phyloP scores from a whole-genome alignment of 2,329 filamentous ascomycete genomes.

The Verticillium zaregamsianum region DNA sequence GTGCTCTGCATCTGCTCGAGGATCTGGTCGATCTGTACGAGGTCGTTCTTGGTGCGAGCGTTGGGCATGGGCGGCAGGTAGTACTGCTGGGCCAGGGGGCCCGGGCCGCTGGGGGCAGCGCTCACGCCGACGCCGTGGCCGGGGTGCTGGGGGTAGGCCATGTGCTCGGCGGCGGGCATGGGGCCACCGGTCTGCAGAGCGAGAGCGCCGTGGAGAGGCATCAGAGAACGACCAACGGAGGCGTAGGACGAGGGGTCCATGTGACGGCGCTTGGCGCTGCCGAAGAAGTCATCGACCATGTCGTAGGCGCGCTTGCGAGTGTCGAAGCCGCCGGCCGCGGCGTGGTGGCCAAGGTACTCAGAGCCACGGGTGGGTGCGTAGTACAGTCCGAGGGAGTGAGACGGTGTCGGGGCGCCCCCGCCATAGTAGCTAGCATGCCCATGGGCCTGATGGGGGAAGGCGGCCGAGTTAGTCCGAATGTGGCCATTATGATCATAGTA shows the following conservation, averaged over 20 bases:
- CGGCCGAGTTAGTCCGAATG: constrained; percentile 52
- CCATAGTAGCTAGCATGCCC: constrained; percentile 55
- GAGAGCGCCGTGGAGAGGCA: constrained; percentile 72
- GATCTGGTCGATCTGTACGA: constrained; percentile 90
- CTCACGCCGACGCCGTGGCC: constrained; percentile 50
- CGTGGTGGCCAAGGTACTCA: constrained; percentile 57
- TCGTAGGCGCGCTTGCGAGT: constrained; percentile 82
- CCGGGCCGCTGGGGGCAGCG: constrained; percentile 46
- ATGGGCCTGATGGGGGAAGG: constrained; percentile 51
- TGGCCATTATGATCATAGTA: constrained; percentile 65
- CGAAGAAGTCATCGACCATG: constrained; percentile 90
- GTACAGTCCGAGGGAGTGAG: constrained; percentile 54
- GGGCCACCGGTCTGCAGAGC: constrained; percentile 50
- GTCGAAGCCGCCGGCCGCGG: constrained; percentile 48
- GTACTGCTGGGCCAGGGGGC: constrained; percentile 72
- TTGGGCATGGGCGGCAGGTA: constrained; percentile 84
- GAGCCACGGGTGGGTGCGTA: constrained; percentile 29
- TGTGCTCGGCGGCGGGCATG: constrained; percentile 48
- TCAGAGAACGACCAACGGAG: constrained; percentile 83
- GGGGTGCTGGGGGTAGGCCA: constrained; percentile 22
- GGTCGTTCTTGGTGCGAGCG: constrained; percentile 86
- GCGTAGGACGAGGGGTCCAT: constrained; percentile 88
- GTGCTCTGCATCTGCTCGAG: constrained; percentile 95
- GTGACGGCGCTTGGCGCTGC: constrained; percentile 84
- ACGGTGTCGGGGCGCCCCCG: constrained; percentile 33